phyloP scores from a whole-genome alignment of 805 yeast species.

The Lipomyces orientalis region DNA sequence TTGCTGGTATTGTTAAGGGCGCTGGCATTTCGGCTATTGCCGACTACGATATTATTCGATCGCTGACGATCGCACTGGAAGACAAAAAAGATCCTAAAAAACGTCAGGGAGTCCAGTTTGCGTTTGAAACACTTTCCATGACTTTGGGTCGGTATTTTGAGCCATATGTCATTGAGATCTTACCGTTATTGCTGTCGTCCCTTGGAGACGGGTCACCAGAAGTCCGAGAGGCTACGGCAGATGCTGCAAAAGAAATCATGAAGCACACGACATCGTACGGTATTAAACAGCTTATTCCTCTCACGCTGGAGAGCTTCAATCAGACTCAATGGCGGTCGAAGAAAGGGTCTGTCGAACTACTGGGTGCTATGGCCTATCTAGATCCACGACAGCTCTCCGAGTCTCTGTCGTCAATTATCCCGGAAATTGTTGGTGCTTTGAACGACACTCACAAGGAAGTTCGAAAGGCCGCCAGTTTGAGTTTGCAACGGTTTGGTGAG shows the following conservation, averaged over 20 bases:
- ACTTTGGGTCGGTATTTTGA: conserved; percentile 80
- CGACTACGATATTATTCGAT: conserved; percentile 76
- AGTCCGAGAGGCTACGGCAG: conserved; percentile 87
- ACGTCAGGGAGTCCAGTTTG: conserved; percentile 87
- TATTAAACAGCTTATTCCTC: conserved; percentile 86
- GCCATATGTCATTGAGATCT: conserved; percentile 88
- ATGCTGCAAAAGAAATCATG: conserved; percentile 89
- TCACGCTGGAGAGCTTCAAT: conserved; percentile 83
- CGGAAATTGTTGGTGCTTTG: conserved; percentile 93
- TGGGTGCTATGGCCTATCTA: conserved; percentile 97
- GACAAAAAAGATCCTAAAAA: conserved; percentile 75
- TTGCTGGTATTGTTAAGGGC: conserved; percentile 92
- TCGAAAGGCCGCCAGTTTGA: conserved; percentile 88
- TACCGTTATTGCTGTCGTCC: conserved; percentile 78
- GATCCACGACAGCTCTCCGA: conserved; percentile 93
- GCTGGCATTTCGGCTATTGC: conserved; percentile 79
- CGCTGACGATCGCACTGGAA: conserved; percentile 80
- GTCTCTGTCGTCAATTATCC: conserved; percentile 87
- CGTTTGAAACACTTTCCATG: conserved; percentile 82
- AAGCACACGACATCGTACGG: conserved; percentile 89
- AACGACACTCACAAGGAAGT: conserved; percentile 97
- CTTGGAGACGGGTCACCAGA: conserved; percentile 85
- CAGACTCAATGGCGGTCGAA: conserved; percentile 95
- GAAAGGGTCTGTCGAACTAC: conserved; percentile 92
- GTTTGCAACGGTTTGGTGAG: conserved; percentile 91